These are phyloP conservation scores for Adansonia digitata DNA, from an alignment of 345 rosid species.

Conservation along the genomic window DNA sequence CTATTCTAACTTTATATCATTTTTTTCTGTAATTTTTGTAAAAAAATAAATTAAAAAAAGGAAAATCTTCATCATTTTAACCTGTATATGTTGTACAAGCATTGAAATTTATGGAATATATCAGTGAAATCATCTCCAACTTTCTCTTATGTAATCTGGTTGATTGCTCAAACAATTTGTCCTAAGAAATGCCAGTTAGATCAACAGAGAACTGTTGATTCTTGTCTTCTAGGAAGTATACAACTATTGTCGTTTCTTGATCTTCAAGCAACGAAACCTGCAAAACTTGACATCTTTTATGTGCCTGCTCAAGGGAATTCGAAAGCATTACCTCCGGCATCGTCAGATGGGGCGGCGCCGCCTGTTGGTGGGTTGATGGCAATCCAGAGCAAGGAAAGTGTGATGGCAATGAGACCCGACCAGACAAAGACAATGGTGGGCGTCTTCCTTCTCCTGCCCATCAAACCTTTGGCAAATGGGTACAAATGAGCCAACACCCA, in stretches of 20 bases:
- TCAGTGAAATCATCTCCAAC: not conserved
- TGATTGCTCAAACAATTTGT: not conserved
- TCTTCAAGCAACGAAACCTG: too few species aligned
- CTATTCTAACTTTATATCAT: not conserved
- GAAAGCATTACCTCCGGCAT: constrained; percentile 41
- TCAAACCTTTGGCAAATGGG: constrained; percentile 92
- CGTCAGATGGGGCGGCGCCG: constrained; percentile 15
- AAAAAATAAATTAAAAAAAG: not conserved
- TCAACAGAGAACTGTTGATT: not conserved
- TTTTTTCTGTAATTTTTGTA: not conserved
- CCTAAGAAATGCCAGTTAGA: not conserved
- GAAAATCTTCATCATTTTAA: not conserved
- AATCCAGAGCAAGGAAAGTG: constrained; percentile 73
- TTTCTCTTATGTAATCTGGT: not conserved
- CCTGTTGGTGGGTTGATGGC: constrained; percentile 54
- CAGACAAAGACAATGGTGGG: constrained; percentile 90
- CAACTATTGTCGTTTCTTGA: not conserved
- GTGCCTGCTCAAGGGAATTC: constrained; percentile 45
- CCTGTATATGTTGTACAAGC: not conserved
- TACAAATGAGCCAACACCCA: constrained; percentile 95
- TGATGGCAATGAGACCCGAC: constrained; percentile 91
- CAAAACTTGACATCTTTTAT: not conserved
- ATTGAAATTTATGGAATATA: not conserved
- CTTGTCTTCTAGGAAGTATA: not conserved
- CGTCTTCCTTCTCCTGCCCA: constrained; percentile 93